Evolutionary conservation across 352 stramenopile species (phyloP), one percentile per base, ranked within the genome.

Genomic region (Globisporangium iwayamae): DNA sequence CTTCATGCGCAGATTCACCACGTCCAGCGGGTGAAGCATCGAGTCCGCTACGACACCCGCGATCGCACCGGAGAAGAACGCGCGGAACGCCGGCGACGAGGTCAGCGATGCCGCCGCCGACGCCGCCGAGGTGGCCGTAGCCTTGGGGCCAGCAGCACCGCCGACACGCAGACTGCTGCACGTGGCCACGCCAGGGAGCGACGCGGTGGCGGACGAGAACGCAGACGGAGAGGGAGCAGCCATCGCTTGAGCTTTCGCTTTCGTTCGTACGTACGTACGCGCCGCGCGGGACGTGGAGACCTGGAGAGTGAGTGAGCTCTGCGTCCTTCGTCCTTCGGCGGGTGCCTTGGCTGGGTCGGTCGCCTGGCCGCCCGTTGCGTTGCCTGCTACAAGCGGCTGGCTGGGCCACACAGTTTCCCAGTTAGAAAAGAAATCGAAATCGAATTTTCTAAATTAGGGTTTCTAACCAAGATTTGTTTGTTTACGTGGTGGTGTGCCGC

Each of bases 1-100:
- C 65, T 94, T 94, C 75, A 92, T 91, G 47, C 85, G 85, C 47
- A 93, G 62, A 67, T 92, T 94, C 62, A 94, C 84, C 20, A 88
- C 87, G 60, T 94, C 85, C 47, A 94, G 69, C 30, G 85, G 85
- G 47, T 93, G 83, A 56, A 91, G 68, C 65, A 92, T 74, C 43
- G 80, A 89, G 66, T 94, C 85, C 14, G 85, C 80, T 34, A 91
- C 80, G 41, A 92, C 72, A 32, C 85, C 85, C 0, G 85, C 83
- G 18, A 91, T 74, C 2, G 83, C 84, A 25, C 85, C 85, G 0
- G 85, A 90, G 53, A 83, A 81, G 57, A 93, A 71, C 8, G 81
- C 78, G 67, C 81, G 77, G 32, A 81, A 70, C 39, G 82, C 75
- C 9, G 81, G 79, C 34, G 79, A 81, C n/a, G 25, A 18, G 8